Conservation (phyloP, 768 basidiomycete genomes). For the Suillus placidus region DNA sequence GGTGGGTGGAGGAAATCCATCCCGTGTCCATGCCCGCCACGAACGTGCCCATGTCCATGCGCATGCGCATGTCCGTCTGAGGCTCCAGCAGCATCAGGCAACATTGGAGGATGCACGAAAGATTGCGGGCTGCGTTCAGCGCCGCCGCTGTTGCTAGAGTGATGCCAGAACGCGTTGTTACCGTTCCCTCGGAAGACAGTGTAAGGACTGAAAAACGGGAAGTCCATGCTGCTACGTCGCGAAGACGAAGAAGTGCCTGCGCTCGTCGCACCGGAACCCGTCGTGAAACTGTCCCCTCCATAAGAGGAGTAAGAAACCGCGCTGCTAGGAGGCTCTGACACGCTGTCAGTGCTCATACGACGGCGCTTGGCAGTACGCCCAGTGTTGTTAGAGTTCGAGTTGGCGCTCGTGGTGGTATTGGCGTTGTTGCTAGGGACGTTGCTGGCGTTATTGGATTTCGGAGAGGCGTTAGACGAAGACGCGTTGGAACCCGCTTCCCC, state of each 20-base stretch:
- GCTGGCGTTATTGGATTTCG: constrained; percentile 17
- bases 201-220: constrained; percentile 59
- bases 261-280: constrained; percentile 51
- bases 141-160: constrained; percentile 73
- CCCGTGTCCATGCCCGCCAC: not conserved
- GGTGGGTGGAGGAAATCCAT: constrained; percentile 77
- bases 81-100: constrained; percentile 33
- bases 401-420: not conserved
- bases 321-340: constrained; percentile 56
- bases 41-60: not conserved
- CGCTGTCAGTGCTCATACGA: constrained; percentile 65
- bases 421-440: constrained; percentile 8
- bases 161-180: constrained; percentile 74
- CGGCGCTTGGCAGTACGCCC: constrained; percentile 63
- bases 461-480: constrained; percentile 2
- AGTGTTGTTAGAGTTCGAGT: not conserved
- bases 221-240: constrained; percentile 65
- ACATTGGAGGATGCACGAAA: constrained; percentile 72
- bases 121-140: constrained; percentile 55
- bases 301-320: constrained; percentile 67
- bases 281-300: constrained; percentile 50
- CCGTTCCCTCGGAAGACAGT: constrained; percentile 58
- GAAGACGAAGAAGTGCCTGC: constrained; percentile 51
- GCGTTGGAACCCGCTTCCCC: constrained; percentile 33
- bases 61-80: not conserved